phyloP scores from a whole-genome alignment of 2,329 filamentous ascomycete genomes.

The Stagonosporopsis tanaceti region DNA sequence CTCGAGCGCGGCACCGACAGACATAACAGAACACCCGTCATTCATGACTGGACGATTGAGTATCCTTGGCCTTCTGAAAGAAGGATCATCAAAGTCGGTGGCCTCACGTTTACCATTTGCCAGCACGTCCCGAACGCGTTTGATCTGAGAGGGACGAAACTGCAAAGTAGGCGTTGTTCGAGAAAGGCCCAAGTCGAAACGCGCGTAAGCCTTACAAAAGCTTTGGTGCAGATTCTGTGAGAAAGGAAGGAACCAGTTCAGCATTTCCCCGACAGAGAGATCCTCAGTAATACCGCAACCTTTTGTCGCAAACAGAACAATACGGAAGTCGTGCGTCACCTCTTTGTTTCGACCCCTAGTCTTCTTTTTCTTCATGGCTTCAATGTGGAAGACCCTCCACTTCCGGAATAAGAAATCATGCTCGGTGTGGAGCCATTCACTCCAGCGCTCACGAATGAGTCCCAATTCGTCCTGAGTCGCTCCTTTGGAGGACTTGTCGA shows the following conservation, averaged over 20 bases:
- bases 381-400: conserved; percentile 53
- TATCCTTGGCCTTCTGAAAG: conserved; percentile 31
- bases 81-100: conserved; percentile 46
- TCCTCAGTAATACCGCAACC: conserved; percentile 42
- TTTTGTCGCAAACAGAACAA: conserved; percentile 49
- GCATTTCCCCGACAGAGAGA: conserved; percentile 35
- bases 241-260: conserved; percentile 54
- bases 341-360: conserved; percentile 18
- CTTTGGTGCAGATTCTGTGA: conserved; percentile 44
- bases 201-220: conserved; percentile 54
- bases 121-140: conserved; percentile 36
- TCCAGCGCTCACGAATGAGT: conserved; percentile 35
- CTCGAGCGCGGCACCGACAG: conserved; percentile 63
- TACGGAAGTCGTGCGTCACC: conserved; percentile 27
- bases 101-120: conserved; percentile 48
- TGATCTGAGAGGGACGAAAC: conserved; percentile 51
- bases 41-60: conserved; percentile 50
- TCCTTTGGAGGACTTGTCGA: conserved; percentile 1
- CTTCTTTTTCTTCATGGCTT: conserved; percentile 49
- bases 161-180: conserved; percentile 47
- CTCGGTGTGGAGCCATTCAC: conserved; percentile 46
- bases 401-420: conserved; percentile 52
- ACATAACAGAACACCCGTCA: conserved; percentile 70
- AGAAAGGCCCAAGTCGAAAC: conserved; percentile 54
- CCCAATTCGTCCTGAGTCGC: conserved; percentile 14